Evolutionary conservation across 345 rosid genomes (phyloP).

Genomic region (Mercurialis annua): DNA sequence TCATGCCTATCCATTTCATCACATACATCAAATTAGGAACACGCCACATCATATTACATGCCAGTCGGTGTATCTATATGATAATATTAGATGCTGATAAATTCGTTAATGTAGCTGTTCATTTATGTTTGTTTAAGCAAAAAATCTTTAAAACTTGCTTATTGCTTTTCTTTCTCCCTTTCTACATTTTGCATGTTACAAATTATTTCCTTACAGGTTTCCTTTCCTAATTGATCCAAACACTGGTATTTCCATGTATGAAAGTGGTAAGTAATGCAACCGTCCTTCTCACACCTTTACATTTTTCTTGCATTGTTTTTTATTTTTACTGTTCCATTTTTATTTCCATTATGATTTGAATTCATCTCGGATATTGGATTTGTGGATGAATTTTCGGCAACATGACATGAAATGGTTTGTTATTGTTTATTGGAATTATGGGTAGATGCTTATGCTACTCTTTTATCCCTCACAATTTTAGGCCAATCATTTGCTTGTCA

Average conservation of each 20-base stretch:
- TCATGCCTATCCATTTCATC: neutral
- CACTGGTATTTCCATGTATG: constrained; percentile 62
- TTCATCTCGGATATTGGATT: neutral
- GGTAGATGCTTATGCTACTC: neutral
- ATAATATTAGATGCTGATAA: neutral
- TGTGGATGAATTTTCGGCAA: neutral
- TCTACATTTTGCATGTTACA: neutral
- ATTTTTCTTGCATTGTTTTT: neutral
- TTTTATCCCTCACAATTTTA: neutral
- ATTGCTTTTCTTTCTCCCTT: neutral
- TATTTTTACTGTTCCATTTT: too few species aligned
- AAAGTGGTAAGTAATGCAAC: constrained; percentile 57
- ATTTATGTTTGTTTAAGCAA: neutral
- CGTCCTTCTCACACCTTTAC: neutral
- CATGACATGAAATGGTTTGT: too few species aligned
- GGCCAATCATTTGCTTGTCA: neutral
- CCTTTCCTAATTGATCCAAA: constrained; percentile 76
- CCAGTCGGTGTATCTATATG: neutral
- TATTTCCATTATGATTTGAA: neutral
- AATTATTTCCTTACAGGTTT: constrained; percentile 47
- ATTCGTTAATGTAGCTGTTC: neutral
- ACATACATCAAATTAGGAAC: neutral
- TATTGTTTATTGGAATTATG: too few species aligned
- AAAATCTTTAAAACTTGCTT: neutral
- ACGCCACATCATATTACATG: neutral